Base-by-base conservation (phyloP, 352 stramenopile genomes). In the Pythium rhizo-oryzae region DNA sequence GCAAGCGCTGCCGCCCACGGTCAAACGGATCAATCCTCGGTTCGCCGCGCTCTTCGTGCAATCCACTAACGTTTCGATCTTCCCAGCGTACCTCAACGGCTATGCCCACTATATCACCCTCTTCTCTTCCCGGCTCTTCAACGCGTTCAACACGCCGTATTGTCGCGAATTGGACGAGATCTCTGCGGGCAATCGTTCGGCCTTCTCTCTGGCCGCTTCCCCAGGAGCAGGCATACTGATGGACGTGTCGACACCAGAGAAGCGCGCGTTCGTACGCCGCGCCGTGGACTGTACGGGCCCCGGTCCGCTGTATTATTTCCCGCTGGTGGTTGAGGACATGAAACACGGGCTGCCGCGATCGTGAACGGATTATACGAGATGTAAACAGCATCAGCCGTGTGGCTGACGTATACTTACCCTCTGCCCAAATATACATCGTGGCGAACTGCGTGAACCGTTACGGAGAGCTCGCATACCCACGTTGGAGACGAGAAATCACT, bases 161-260 rank as follows among this genome's bases (percentile, higher is more conserved):
- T 68, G 62, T 30, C 41, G 52, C 8, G 62, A 68, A 28, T n/a
- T 54, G 1, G 16, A 46, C 33, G 51, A 62, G 52, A 68, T 68
- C 43, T 23, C 25, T 0, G 51, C 60, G 1, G 49, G 49, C 24
- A 54, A n/a, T 33, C 50, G 50, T 1, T 35, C 23, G 35, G 25
- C 11, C 0, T 67, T 67, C 28, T 60, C 49, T 0, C 8, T n/a
- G 44, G 24, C 24, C 15, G 21, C 39, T 28, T 4, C 28, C 23
- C 9, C 35, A 0, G 33, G 39, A 5, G 41, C 39, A 4, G 59
- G 47, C 4, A 23, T 52, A 0, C 23, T 67, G 60, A 67, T 67
- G 35, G 60, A 67, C 18, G 50, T 46, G 33, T 59, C 60, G 11
- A 53, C 35, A 4, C 50, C 50, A 0, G 51, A 28, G 12, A 60